Percentiles rank a stretch among this genome's conserved stretches.
phyloP scores from a whole-genome alignment of 192 early-diverging fungal species.

The Coemansia sp. region DNA sequence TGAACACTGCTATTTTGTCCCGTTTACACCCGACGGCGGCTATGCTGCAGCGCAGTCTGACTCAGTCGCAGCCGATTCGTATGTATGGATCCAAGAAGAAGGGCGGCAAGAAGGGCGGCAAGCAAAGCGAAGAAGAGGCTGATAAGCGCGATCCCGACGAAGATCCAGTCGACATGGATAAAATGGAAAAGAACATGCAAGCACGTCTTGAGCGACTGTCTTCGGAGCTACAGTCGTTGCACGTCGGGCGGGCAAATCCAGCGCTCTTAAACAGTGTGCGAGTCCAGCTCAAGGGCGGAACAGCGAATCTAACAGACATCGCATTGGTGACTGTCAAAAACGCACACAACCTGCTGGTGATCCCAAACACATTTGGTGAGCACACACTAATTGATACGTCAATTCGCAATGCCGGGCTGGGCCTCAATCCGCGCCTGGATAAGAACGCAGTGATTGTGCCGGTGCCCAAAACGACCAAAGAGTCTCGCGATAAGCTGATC shows the following conservation, averaged over 20 bases:
- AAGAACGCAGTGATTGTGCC: constrained; percentile 71
- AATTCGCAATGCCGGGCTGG: constrained; percentile 73
- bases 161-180: constrained; percentile 60
- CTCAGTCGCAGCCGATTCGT: constrained; percentile 16
- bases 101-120: constrained; percentile 20
- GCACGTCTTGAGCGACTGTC: constrained; percentile 60
- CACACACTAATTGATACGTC: constrained; percentile 66
- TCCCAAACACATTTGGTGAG: constrained; percentile 73
- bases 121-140: constrained; percentile 31
- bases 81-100: constrained; percentile 50
- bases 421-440: constrained; percentile 77
- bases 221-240: constrained; percentile 63
- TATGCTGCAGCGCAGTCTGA: neutral
- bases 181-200: constrained; percentile 60
- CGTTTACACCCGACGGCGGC: neutral
- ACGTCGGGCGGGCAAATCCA: constrained; percentile 73
- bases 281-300: constrained; percentile 59
- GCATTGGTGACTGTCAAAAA: constrained; percentile 82
- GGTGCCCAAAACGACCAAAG: constrained; percentile 81
- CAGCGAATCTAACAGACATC: constrained; percentile 61
- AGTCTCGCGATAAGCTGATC: constrained; percentile 69
- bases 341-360: constrained; percentile 76
- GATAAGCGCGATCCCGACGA: constrained; percentile 28
- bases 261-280: constrained; percentile 71
- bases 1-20: neutral